These are phyloP conservation scores for Pestalotiopsis sp. DNA, from an alignment of 2,329 filamentous ascomycete species.

Conservation along the genomic window DNA sequence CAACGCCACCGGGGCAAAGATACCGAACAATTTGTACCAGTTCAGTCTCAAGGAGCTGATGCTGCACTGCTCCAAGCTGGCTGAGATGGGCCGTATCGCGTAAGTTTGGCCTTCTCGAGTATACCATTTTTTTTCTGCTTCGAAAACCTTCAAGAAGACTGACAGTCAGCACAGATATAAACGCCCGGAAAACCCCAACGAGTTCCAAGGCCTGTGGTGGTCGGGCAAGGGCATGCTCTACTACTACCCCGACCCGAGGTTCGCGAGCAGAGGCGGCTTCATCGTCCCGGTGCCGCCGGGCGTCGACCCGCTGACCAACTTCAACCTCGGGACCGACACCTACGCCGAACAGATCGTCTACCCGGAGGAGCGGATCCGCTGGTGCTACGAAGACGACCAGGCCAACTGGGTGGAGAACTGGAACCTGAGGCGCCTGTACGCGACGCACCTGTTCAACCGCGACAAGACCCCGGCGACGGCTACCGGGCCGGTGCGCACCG, in stretches of 20 bases:
- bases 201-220: not conserved
- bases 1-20: conserved; percentile 15
- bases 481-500: not conserved
- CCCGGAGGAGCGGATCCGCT: conserved; percentile 29
- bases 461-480: not conserved
- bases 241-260: not conserved
- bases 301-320: not conserved
- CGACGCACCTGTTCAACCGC: conserved; percentile 6
- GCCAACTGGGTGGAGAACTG: not conserved
- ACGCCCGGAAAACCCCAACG: not conserved
- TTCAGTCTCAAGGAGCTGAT: conserved; percentile 26
- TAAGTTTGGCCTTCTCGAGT: conserved; percentile 17
- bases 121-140: not conserved
- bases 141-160: not conserved
- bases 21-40: conserved; percentile 26
- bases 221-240: conserved; percentile 2
- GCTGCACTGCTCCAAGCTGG: conserved; percentile 16
- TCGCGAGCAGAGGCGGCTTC: not conserved
- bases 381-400: conserved; percentile 22
- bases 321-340: not conserved
- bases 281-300: not conserved
- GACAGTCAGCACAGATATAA: not conserved
- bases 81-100: conserved; percentile 22
- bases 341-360: conserved; percentile 23
- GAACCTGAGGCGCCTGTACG: not conserved